These are phyloP conservation scores for Boletus eberwhitei DNA, from an alignment of 768 basidiomycete genomes.

Conservation along the genomic window DNA sequence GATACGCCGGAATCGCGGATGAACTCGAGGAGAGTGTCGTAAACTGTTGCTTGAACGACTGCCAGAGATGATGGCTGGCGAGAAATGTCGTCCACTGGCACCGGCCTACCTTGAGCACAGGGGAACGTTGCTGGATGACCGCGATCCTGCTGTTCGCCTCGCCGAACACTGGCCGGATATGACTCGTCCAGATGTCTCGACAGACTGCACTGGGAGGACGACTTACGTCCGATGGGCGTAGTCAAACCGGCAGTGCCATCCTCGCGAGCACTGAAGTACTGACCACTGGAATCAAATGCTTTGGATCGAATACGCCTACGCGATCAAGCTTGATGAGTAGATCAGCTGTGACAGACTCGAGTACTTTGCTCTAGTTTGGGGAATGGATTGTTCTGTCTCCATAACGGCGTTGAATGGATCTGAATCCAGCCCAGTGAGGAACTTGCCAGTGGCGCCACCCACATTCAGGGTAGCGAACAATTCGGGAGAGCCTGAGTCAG, in stretches of 20 bases:
- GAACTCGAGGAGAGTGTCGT: slow-evolving; percentile 56
- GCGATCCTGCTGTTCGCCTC: slow-evolving; percentile 45
- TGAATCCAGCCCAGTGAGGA: neutral
- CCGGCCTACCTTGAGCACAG: slow-evolving; percentile 62
- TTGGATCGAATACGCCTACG: slow-evolving; percentile 62
- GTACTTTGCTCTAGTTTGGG: no score
- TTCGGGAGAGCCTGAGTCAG: neutral
- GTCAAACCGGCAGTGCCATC: slow-evolving; percentile 58
- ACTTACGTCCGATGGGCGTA: slow-evolving; percentile 72
- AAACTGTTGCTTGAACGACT: slow-evolving; percentile 72
- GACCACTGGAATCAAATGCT: slow-evolving; percentile 64
- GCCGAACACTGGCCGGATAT: slow-evolving; percentile 55
- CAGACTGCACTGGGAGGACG: neutral
- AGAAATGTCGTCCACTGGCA: neutral
- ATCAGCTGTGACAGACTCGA: slow-evolving; percentile 34
- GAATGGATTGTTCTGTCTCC: no score
- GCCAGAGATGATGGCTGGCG: slow-evolving; percentile 1
- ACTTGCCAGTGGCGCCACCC: no score
- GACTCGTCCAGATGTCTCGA: slow-evolving; percentile 1
- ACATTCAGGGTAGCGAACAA: neutral
- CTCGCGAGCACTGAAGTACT: slow-evolving; percentile 74
- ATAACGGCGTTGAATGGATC: neutral
- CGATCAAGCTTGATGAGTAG: slow-evolving; percentile 61
- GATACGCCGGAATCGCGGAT: slow-evolving; percentile 46
- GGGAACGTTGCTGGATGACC: slow-evolving; percentile 77